phyloP scores from a whole-genome alignment of 192 early-diverging fungal species.

The Backusella westeae region DNA sequence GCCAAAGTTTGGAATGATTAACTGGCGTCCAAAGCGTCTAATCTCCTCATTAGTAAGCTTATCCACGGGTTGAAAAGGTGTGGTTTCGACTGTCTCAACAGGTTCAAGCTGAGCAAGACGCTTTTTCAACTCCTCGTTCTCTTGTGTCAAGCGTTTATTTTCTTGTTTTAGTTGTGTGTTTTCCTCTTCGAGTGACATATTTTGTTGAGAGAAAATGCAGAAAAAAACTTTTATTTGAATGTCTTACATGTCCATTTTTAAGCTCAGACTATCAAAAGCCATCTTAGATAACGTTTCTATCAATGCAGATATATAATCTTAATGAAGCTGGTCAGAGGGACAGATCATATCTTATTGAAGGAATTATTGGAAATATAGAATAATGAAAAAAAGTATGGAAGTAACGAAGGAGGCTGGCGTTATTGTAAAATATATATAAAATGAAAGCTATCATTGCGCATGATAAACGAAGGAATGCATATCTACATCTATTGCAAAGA shows the following conservation, averaged over 20 bases:
- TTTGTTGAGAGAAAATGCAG: neutral
- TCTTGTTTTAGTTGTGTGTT: neutral
- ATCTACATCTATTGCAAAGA: too few relatives aligned
- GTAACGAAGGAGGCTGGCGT: too few relatives aligned
- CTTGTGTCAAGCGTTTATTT: neutral
- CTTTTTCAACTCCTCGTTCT: constrained; percentile 9
- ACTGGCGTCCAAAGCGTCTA: constrained; percentile 79
- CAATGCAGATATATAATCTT: neutral
- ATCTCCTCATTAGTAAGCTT: constrained; percentile 69
- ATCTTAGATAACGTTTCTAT: neutral
- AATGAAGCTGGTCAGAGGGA: too few relatives aligned
- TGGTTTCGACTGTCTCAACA: neutral
- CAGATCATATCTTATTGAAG: too few relatives aligned
- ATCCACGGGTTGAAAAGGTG: constrained; percentile 24
- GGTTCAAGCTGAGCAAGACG: constrained; percentile 17
- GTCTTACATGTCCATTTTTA: neutral
- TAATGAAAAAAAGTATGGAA: too few relatives aligned
- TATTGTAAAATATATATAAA: too few relatives aligned
- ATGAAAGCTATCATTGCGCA: too few relatives aligned
- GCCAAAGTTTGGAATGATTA: constrained; percentile 79
- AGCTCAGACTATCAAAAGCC: neutral
- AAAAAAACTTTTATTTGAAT: neutral
- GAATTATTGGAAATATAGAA: too few relatives aligned
- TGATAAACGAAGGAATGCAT: too few relatives aligned
- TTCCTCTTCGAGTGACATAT: neutral